These are phyloP conservation scores for Ophiostoma sp. DNA, from an alignment of 2,329 filamentous ascomycete genomes.

Conservation along the genomic window DNA sequence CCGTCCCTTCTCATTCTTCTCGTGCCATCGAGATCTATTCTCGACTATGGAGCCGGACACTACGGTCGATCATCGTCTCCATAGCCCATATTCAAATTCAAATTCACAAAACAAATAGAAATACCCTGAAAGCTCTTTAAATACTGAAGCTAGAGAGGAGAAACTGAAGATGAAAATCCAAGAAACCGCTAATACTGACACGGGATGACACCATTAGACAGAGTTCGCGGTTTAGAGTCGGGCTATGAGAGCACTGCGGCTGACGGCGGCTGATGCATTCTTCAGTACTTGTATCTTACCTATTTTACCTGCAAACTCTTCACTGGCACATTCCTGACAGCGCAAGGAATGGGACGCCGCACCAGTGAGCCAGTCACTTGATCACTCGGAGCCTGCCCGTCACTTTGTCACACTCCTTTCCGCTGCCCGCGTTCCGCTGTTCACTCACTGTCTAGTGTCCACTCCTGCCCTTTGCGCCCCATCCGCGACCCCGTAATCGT, in stretches of 20 bases:
- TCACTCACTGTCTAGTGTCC: background rate
- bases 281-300: too few species aligned
- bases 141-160: background rate
- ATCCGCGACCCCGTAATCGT: background rate
- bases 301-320: background rate
- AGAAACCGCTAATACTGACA: background rate
- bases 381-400: too few species aligned
- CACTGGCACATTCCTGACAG: background rate
- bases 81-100: background rate
- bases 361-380: too few species aligned
- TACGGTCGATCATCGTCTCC: slow-evolving; percentile 8
- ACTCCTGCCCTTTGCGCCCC: background rate
- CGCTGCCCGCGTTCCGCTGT: background rate
- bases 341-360: too few species aligned
- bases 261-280: background rate
- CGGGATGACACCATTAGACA: background rate
- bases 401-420: background rate
- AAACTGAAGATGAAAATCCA: background rate
- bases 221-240: background rate
- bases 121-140: background rate
- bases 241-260: background rate
- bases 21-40: background rate
- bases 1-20: background rate
- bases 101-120: background rate
- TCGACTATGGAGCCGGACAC: slow-evolving; percentile 2